phyloP scores from a whole-genome alignment of 805 yeast species.

The Myxozyma mucilagina region DNA sequence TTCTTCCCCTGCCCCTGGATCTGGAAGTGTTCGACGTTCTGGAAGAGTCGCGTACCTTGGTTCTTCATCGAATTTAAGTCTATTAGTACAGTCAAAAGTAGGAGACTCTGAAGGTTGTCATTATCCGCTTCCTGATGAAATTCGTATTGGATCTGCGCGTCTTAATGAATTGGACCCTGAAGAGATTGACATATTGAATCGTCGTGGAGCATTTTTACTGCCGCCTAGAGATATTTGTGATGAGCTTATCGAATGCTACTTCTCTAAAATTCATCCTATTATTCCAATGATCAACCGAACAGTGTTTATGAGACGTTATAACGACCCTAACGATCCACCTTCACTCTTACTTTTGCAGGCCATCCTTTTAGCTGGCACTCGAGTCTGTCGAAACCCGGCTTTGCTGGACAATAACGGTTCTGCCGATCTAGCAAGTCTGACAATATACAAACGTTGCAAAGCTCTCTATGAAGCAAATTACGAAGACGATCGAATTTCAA shows the following conservation, averaged over 20 bases:
- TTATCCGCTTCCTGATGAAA: constrained; percentile 36
- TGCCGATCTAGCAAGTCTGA: constrained; percentile 54
- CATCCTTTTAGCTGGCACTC: constrained; percentile 66
- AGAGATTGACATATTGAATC: constrained; percentile 62
- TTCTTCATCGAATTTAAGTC: constrained; percentile 50
- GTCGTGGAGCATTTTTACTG: constrained; percentile 55
- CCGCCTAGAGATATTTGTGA: constrained; percentile 62
- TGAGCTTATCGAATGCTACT: constrained; percentile 62
- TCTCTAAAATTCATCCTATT: constrained; percentile 63
- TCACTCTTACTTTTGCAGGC: constrained; percentile 67
- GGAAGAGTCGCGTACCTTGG: constrained; percentile 53
- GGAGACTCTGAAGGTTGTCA: constrained; percentile 49
- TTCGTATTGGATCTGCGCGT: constrained; percentile 35
- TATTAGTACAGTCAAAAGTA: constrained; percentile 50
- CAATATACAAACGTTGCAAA: constrained; percentile 70
- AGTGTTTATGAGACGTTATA: constrained; percentile 59
- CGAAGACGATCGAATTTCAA: constrained; percentile 62
- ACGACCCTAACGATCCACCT: constrained; percentile 57
- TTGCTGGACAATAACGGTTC: constrained; percentile 50
- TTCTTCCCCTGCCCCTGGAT: constrained; percentile 40
- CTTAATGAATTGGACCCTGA: constrained; percentile 50
- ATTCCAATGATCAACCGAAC: constrained; percentile 67
- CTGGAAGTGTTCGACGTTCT: constrained; percentile 32
- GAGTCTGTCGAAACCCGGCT: constrained; percentile 57
- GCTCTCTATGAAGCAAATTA: constrained; percentile 69